Percentiles rank a stretch among this genome's conserved stretches.
phyloP scores from a whole-genome alignment of 495 filamentous ascomycete genomes.

The Lophiostoma macrostomum region DNA sequence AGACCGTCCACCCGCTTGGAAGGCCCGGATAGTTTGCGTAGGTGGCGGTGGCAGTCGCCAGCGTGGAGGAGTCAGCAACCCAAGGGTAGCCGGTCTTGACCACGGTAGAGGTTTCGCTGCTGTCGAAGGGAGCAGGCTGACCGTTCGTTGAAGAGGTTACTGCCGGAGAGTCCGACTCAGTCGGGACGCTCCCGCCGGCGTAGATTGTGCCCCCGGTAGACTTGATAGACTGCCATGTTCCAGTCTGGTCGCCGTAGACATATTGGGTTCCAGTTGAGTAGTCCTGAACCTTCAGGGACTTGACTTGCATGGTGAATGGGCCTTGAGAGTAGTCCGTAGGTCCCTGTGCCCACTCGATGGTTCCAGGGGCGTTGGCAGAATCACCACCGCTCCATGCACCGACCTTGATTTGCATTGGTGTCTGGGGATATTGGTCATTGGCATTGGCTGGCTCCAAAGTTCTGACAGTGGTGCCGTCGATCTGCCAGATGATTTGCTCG shows the following conservation, averaged over 20 bases:
- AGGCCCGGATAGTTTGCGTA: conserved; percentile 52
- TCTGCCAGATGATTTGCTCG: conserved; percentile 73
- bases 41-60: conserved; percentile 42
- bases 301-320: conserved; percentile 82
- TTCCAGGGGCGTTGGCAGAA: conserved; percentile 64
- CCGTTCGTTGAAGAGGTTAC: conserved; percentile 55
- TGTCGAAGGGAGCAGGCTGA: conserved; percentile 62
- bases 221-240: conserved; percentile 75
- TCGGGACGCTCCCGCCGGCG: conserved; percentile 44
- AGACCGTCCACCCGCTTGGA: conserved; percentile 72
- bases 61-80: conserved; percentile 44
- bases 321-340: conserved; percentile 72
- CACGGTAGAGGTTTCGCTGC: conserved; percentile 50
- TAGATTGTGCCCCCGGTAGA: conserved; percentile 69
- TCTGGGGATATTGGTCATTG: conserved; percentile 80
- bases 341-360: conserved; percentile 86
- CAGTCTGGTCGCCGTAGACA: conserved; percentile 69
- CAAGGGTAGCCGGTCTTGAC: conserved; percentile 61
- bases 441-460: conserved; percentile 60
- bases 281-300: conserved; percentile 72
- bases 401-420: conserved; percentile 81
- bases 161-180: conserved; percentile 48
- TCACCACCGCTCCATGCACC: conserved; percentile 90
- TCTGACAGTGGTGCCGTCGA: conserved; percentile 68
- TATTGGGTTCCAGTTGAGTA: conserved; percentile 88